Evolutionary conservation across 768 basidiomycete species (phyloP).

Genomic region (Auricularia sp.): DNA sequence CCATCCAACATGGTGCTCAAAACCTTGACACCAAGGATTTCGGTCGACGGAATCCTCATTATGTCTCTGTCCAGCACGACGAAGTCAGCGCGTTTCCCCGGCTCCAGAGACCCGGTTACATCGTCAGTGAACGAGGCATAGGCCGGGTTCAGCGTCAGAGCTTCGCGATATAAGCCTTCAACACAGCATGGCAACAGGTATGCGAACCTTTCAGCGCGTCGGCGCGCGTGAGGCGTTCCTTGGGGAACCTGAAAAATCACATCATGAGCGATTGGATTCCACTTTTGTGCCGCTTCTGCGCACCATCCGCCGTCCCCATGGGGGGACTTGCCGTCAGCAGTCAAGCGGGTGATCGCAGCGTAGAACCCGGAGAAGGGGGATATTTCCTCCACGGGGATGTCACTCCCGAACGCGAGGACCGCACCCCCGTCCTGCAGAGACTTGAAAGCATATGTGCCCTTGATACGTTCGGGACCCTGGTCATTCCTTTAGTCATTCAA

Average conservation of each 20-base stretch:
- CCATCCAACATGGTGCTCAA: conserved; percentile 35
- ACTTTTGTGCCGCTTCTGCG: no score
- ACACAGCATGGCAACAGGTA: background rate
- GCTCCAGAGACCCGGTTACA: conserved; percentile 55
- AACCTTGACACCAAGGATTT: conserved; percentile 59
- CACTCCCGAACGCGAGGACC: conserved; percentile 38
- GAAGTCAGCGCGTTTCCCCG: conserved; percentile 82
- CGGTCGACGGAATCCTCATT: conserved; percentile 47
- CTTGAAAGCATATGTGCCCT: conserved; percentile 87
- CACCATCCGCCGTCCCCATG: conserved; percentile 63
- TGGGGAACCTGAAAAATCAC: conserved; percentile 43
- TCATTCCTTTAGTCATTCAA: background rate
- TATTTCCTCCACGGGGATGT: conserved; percentile 88
- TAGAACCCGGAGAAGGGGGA: conserved; percentile 87
- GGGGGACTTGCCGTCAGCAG: conserved; percentile 61
- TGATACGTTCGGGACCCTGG: conserved; percentile 72
- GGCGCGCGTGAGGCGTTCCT: conserved; percentile 60
- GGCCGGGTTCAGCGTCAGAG: conserved; percentile 52
- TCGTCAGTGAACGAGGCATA: conserved; percentile 76
- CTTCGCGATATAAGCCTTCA: background rate
- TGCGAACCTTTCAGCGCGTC: conserved; percentile 60
- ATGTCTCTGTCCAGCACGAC: conserved; percentile 76
- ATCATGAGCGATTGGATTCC: no score
- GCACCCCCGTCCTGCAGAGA: conserved; percentile 55
- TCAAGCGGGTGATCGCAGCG: conserved; percentile 70